Evolutionary conservation across 805 yeast species (phyloP).

Genomic region (Pichia exigua): DNA sequence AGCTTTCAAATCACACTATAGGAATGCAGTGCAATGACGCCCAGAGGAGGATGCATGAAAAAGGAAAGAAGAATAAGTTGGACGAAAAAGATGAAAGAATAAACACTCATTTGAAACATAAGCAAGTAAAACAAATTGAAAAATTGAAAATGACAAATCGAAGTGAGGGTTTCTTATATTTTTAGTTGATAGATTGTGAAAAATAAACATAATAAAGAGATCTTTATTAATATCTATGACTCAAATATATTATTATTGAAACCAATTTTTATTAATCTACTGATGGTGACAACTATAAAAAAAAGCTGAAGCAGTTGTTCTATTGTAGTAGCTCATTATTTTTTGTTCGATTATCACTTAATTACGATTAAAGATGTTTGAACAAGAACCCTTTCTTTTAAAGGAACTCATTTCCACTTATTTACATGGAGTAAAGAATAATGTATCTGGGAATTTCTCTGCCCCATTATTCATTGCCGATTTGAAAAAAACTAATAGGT

Average conservation of each 20-base stretch:
- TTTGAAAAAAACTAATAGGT: no score
- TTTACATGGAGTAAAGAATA: neutral
- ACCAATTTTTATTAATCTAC: no score
- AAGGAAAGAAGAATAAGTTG: neutral
- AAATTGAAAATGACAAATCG: neutral
- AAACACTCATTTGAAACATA: no score
- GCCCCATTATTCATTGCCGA: no score
- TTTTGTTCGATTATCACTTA: neutral
- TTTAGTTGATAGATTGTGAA: no score
- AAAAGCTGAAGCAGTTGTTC: no score
- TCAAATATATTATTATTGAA: no score
- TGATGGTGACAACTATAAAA: no score
- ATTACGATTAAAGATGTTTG: neutral
- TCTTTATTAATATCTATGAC: no score
- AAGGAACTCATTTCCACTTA: no score
- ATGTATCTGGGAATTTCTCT: no score
- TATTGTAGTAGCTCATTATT: neutral
- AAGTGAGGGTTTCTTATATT: neutral
- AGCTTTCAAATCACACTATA: slow-evolving; percentile 5
- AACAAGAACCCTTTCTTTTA: neutral
- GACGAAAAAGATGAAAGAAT: neutral
- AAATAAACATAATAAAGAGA: no score
- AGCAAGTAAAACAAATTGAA: neutral
- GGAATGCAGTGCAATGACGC: slow-evolving; percentile 3
- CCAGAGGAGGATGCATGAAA: slow-evolving; percentile 1